Evolutionary conservation across 495 filamentous ascomycete species (phyloP).

Genomic region (Penicillium daleae): DNA sequence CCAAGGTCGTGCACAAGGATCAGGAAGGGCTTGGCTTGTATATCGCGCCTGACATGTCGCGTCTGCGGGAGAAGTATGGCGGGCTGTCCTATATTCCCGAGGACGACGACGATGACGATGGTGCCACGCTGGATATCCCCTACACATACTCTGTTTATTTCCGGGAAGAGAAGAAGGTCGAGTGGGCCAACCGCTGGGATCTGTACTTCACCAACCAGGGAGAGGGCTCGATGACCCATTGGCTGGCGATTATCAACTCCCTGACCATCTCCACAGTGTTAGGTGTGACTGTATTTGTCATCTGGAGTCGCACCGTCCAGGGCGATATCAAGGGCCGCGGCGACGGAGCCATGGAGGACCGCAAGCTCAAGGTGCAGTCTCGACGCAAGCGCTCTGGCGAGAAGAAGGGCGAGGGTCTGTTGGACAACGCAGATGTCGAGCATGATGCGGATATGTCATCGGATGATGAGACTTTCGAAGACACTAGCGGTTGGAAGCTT

Average conservation of each 20-base stretch:
- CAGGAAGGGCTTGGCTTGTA: conserved; percentile 69
- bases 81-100: conserved; percentile 62
- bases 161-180: conserved; percentile 78
- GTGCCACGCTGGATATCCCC: conserved; percentile 73
- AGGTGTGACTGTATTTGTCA: conserved; percentile 82
- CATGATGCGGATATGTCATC: conserved; percentile 64
- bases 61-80: conserved; percentile 58
- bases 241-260: conserved; percentile 92
- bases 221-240: conserved; percentile 83
- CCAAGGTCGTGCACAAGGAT: conserved; percentile 63
- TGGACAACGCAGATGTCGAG: conserved; percentile 65
- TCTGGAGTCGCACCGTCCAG: conserved; percentile 79
- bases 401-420: conserved; percentile 60
- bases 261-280: conserved; percentile 82
- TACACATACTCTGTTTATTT: conserved; percentile 95
- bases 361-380: conserved; percentile 60
- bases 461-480: conserved; percentile 81
- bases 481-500: conserved; percentile 90
- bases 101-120: conserved; percentile 65
- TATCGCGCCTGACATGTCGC: conserved; percentile 63
- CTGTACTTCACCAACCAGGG: conserved; percentile 92
- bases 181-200: conserved; percentile 90
- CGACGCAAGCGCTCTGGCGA: conserved; percentile 54
- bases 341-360: conserved; percentile 68
- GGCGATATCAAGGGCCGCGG: conserved; percentile 77